These are phyloP conservation scores for Ochetophila trinervis DNA, from an alignment of 306 rosid species.

Conservation along the genomic window DNA sequence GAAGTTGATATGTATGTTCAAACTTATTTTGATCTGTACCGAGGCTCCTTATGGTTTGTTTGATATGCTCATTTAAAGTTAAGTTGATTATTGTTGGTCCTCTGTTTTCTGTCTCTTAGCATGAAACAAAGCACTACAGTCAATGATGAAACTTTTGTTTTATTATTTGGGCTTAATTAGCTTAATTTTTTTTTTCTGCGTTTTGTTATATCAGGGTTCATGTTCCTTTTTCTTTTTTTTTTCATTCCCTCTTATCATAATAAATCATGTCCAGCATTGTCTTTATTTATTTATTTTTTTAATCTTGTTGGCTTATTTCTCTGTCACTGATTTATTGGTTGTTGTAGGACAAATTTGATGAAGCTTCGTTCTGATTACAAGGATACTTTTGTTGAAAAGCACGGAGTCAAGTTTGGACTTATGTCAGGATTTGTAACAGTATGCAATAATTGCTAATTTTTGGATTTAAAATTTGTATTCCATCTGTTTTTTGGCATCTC, in stretches of 20 bases:
- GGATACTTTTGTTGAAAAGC: constrained; percentile 84
- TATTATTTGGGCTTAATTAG: background rate
- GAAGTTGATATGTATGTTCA: constrained; percentile 79
- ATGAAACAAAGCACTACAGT: background rate
- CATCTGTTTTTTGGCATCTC: background rate
- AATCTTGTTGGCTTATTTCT: constrained; percentile 17
- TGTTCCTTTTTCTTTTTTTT: background rate
- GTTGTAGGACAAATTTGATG: constrained; percentile 79
- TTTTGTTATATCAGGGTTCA: background rate
- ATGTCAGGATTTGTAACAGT: constrained; percentile 86
- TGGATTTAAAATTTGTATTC: constrained; percentile 8
- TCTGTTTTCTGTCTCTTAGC: background rate
- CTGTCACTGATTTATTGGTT: constrained; percentile 34
- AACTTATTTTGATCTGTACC: constrained; percentile 6
- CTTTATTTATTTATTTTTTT: background rate
- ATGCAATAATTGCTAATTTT: constrained; percentile 22
- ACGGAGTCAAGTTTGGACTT: constrained; percentile 80
- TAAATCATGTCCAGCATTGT: background rate
- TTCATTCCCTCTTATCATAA: no score
- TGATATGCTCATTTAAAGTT: constrained; percentile 5
- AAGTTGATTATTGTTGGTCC: constrained; percentile 14
- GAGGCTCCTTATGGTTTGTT: background rate
- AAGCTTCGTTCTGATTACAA: constrained; percentile 85
- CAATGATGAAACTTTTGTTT: background rate
- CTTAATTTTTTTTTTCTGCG: constrained; percentile 7